A percentile compares a stretch with the other conserved stretches of the same genome.
Evolutionary conservation across 2,329 filamentous ascomycete species (phyloP).

Genomic region (Annulohypoxylon truncatum): DNA sequence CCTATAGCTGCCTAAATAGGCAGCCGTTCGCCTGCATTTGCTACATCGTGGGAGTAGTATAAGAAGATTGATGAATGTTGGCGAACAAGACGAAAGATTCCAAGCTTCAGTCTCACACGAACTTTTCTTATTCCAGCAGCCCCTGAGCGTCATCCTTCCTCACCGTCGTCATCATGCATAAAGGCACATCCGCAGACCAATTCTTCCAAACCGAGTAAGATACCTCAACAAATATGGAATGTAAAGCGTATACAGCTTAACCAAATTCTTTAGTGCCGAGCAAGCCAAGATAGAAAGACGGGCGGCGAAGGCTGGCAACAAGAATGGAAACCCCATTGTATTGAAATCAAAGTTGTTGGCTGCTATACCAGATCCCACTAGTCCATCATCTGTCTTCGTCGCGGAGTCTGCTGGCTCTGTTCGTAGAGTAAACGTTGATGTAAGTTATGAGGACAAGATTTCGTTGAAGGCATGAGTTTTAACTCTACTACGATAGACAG

Average conservation of each 20-base stretch:
- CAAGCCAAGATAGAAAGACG: constrained; percentile 68
- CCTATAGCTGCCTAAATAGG: constrained; percentile 31
- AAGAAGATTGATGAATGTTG: background rate
- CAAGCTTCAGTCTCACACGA: background rate
- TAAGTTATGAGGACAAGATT: constrained; percentile 54
- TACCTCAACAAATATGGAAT: background rate
- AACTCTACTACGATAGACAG: constrained; percentile 51
- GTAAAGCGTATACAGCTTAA: constrained; percentile 50
- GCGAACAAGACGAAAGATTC: background rate
- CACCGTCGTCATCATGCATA: constrained; percentile 62
- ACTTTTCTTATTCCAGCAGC: constrained; percentile 5
- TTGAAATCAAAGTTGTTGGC: constrained; percentile 90
- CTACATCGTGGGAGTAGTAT: background rate
- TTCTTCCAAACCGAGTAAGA: constrained; percentile 94
- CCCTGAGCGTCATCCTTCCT: constrained; percentile 9
- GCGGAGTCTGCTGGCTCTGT: constrained; percentile 89
- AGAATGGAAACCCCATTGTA: constrained; percentile 81
- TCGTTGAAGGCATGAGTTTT: background rate
- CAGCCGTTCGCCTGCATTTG: constrained; percentile 12
- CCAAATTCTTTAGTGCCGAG: constrained; percentile 59
- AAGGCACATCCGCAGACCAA: constrained; percentile 78
- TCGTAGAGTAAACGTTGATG: constrained; percentile 79
- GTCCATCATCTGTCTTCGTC: constrained; percentile 73
- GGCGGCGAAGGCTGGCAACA: constrained; percentile 78
- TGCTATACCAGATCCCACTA: constrained; percentile 73